Evolutionary conservation across 2,329 filamentous ascomycete species (phyloP), one percentile per base, ranked within the genome.

Genomic region (Juglanconis oblonga): DNA sequence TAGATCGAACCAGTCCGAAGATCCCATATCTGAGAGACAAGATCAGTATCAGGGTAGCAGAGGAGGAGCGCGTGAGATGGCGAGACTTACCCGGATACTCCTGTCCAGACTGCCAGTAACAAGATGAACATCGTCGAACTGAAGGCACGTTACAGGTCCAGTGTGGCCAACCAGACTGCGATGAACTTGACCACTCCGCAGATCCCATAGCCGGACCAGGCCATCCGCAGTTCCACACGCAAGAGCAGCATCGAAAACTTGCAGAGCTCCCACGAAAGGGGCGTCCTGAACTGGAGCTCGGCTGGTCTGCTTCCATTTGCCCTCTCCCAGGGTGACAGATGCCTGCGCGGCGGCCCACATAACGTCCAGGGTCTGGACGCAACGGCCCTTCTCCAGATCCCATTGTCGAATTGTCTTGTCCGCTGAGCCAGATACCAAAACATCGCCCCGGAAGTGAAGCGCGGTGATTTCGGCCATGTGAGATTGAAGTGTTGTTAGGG

Each of bases 391-490:
- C 69, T 94, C 91, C 53, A 99, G 82, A 78, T 99, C 95, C 95
- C 95, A 99, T 73, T 99, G 95, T 49, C 95, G 88, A 58, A 99
- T 80, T 1, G 95, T 99, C 81, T 99, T 99, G 77, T 99, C 95
- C 0, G 95, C 90, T 7, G 94, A 98, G 11, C 95, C 95, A 2
- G 95, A 99, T 36, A 99, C 92, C 14, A 99, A 83, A 0, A 91
- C 92, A 66, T 97, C 88, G 58, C 91, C 91, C 62, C 87, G 85
- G 77, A 99, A 96, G 75, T 98, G 89, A 31, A 99, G 81, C 7
- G 95, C 94, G 11, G 95, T 98, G 64, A 99, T 89, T 77, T 97
- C 94, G 65, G 92, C 94, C 32, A 99, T 87, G 70, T 99, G 95
- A 0, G 94, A 89, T 73, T 92, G 87, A 32, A 99, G 83, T 0